These are phyloP conservation scores for Aspergillus vadensis DNA, from an alignment of 2,329 filamentous ascomycete species.

Conservation along the genomic window DNA sequence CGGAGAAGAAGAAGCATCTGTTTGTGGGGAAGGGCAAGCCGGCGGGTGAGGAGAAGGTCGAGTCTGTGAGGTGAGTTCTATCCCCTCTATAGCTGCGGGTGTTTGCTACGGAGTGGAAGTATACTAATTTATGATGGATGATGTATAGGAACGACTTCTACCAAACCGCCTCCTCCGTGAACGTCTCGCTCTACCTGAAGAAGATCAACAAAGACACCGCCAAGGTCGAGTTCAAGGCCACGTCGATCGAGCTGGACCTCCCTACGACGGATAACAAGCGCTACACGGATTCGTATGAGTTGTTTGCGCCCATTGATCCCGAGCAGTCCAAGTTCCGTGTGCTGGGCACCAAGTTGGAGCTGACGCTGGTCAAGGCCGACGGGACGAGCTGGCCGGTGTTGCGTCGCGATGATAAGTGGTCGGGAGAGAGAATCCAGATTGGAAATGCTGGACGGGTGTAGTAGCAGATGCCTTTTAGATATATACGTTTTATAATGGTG, in stretches of 20 bases:
- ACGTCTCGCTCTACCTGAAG: conserved; percentile 92
- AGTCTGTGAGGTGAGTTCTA: conserved; percentile 68
- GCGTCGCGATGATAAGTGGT: conserved; percentile 71
- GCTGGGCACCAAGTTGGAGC: conserved; percentile 84
- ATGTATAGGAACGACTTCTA: conserved; percentile 79
- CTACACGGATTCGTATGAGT: conserved; percentile 70
- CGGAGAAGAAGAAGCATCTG: conserved; percentile 76
- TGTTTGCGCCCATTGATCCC: conserved; percentile 76
- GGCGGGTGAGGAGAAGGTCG: conserved; percentile 71
- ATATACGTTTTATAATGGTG: not conserved
- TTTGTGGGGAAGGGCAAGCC: conserved; percentile 76
- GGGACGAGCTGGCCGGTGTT: conserved; percentile 82
- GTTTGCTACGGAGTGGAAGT: not conserved
- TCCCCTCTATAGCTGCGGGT: not conserved
- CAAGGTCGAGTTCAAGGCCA: conserved; percentile 67
- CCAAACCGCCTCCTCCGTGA: conserved; percentile 81
- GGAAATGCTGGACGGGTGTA: conserved; percentile 71
- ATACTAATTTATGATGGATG: not conserved
- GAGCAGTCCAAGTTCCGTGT: conserved; percentile 77
- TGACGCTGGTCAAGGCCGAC: conserved; percentile 72
- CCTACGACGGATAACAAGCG: conserved; percentile 85
- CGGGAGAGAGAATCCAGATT: conserved; percentile 84
- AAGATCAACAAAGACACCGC: conserved; percentile 87
- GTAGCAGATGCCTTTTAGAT: conserved; percentile 1
- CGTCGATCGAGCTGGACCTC: conserved; percentile 73